Conservation (phyloP, 495 filamentous ascomycete genomes). For the Bathelium albidoporum region DNA sequence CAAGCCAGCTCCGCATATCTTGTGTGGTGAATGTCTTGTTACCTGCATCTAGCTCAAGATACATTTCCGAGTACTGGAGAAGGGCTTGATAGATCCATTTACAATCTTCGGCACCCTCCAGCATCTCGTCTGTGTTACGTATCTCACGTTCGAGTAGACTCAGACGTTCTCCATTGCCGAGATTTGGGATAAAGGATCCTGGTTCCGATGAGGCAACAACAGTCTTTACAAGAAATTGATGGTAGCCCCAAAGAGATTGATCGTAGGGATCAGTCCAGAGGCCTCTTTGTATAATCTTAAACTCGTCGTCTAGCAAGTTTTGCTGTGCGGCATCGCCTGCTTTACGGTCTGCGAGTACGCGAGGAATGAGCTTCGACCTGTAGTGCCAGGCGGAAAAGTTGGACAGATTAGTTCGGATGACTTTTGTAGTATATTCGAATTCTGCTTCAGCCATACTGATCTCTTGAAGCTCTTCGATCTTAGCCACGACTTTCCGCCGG, state of each 20-base stretch:
- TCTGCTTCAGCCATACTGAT: slow-evolving; percentile 62
- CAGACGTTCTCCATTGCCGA: slow-evolving; percentile 29
- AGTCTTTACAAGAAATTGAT: slow-evolving; percentile 65
- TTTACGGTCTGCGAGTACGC: slow-evolving; percentile 55
- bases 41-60: slow-evolving; percentile 22
- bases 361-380: slow-evolving; percentile 69
- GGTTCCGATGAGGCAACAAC: slow-evolving; percentile 31
- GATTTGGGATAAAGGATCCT: slow-evolving; percentile 52
- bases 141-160: slow-evolving; percentile 28
- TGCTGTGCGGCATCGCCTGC: slow-evolving; percentile 52
- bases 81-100: slow-evolving; percentile 35
- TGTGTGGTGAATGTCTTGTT: slow-evolving; percentile 19
- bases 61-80: slow-evolving; percentile 17
- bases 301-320: slow-evolving; percentile 59
- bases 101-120: slow-evolving; percentile 50
- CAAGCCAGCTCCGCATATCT: slow-evolving; percentile 30
- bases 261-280: slow-evolving; percentile 81
- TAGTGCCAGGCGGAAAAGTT: slow-evolving; percentile 99
- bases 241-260: slow-evolving; percentile 94
- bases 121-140: slow-evolving; percentile 44
- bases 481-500: slow-evolving; percentile 58
- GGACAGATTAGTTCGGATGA: slow-evolving; percentile 70
- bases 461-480: slow-evolving; percentile 46
- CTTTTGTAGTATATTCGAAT: slow-evolving; percentile 79
- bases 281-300: slow-evolving; percentile 61